Conservation (phyloP, 2,329 filamentous ascomycete genomes). For the Dactylellina leptospora region DNA sequence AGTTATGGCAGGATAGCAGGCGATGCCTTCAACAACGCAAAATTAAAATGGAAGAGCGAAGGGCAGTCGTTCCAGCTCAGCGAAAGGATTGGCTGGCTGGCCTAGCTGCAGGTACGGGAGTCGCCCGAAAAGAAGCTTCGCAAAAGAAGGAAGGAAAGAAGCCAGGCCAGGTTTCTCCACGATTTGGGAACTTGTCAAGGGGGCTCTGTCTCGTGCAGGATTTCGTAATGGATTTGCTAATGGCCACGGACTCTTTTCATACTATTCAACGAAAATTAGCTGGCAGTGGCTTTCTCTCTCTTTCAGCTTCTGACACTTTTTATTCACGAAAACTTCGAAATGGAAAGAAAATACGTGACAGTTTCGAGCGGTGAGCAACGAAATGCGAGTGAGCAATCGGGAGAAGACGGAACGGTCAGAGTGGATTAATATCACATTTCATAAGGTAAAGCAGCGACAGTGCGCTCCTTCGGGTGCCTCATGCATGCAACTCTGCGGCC, state of each 20-base stretch:
- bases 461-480: constrained; percentile 22
- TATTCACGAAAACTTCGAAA: background rate
- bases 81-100: background rate
- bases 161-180: constrained; percentile 38
- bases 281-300: constrained; percentile 1
- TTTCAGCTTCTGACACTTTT: background rate
- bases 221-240: constrained; percentile 53
- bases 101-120: constrained; percentile 46
- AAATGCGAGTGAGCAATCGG: constrained; percentile 22
- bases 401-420: constrained; percentile 30
- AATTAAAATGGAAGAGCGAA: background rate
- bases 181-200: constrained; percentile 20
- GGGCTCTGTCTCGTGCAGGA: constrained; percentile 15
- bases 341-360: background rate
- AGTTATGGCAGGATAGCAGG: no score
- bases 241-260: constrained; percentile 7
- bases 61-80: background rate
- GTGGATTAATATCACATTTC: background rate
- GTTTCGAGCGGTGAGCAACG: background rate
- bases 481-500: background rate
- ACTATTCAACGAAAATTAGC: constrained; percentile 23
- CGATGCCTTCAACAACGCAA: background rate
- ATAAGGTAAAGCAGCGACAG: background rate
- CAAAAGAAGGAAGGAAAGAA: background rate
- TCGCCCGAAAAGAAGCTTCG: constrained; percentile 35